Conservation (phyloP, 352 stramenopile genomes). For the Globisporangium megalacanthum region DNA sequence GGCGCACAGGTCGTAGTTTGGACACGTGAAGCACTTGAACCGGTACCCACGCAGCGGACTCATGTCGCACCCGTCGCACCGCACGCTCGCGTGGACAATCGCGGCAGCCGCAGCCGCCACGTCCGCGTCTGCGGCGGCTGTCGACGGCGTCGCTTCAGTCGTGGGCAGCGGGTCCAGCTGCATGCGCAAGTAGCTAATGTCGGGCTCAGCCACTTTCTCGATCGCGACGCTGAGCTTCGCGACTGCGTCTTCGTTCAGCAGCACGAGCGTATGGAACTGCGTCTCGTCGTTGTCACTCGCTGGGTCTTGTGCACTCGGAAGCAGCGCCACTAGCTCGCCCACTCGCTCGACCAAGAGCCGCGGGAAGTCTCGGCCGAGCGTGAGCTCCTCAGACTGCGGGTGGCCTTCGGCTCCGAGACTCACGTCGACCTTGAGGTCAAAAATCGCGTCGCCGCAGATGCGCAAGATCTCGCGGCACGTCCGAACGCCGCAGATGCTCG, state of each 20-base stretch:
- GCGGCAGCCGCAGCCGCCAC: slow-evolving; percentile 15
- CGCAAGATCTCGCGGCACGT: slow-evolving; percentile 11
- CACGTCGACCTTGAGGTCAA: slow-evolving; percentile 7
- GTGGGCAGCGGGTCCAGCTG: slow-evolving; percentile 1
- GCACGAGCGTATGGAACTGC: slow-evolving; percentile 42
- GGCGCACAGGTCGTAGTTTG: slow-evolving; percentile 73
- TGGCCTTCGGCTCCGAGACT: neutral
- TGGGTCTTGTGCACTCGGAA: neutral
- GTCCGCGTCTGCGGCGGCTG: slow-evolving; percentile 18
- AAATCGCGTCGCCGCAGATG: slow-evolving; percentile 10
- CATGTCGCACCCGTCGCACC: slow-evolving; percentile 73
- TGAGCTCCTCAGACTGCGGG: neutral
- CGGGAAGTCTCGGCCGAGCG: slow-evolving; percentile 24
- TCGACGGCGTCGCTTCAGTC: neutral
- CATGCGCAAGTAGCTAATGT: slow-evolving; percentile 28
- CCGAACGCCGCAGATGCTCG: slow-evolving; percentile 8
- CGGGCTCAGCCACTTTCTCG: slow-evolving; percentile 29
- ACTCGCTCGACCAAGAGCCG: slow-evolving; percentile 28
- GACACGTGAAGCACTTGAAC: slow-evolving; percentile 73
- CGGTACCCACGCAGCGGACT: slow-evolving; percentile 59
- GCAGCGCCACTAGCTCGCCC: slow-evolving; percentile 16
- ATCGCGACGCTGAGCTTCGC: slow-evolving; percentile 43
- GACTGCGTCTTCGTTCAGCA: slow-evolving; percentile 33
- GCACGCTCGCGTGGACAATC: slow-evolving; percentile 60
- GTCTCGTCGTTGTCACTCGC: neutral